Evolutionary conservation across 108 stramenopile genomes (phyloP).

Genomic region (Skeletonema tropicum): DNA sequence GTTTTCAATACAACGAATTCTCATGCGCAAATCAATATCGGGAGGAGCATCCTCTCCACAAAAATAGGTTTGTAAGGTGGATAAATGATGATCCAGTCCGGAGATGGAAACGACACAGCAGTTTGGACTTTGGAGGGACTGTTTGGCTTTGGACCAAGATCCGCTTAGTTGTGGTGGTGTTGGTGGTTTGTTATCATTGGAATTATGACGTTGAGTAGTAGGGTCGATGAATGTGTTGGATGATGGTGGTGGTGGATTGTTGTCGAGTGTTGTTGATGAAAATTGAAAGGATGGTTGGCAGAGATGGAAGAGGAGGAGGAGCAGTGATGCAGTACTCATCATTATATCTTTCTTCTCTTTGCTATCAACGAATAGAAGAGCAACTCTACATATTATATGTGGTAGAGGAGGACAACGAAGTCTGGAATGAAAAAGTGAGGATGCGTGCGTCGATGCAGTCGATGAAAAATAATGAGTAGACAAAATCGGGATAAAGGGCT

Average conservation of each 20-base stretch:
- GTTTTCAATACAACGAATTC: constrained; percentile 30
- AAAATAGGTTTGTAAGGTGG: constrained; percentile 38
- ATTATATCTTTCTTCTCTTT: neutral
- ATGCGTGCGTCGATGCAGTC: too few species aligned
- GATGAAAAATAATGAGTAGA: too few species aligned
- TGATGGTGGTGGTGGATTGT: neutral
- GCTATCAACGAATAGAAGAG: too few species aligned
- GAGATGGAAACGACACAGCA: constrained; percentile 50
- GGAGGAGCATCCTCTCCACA: constrained; percentile 34
- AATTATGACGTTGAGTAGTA: too few species aligned
- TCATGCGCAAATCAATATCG: constrained; percentile 53
- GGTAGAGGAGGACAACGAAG: too few species aligned
- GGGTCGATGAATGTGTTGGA: too few species aligned
- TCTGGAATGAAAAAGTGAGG: too few species aligned
- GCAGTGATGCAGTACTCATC: neutral
- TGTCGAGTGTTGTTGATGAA: neutral
- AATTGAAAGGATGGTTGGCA: neutral
- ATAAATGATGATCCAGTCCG: constrained; percentile 36
- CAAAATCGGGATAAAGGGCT: too few species aligned
- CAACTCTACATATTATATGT: too few species aligned
- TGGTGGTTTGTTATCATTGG: neutral
- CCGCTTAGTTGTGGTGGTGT: neutral
- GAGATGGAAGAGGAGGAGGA: neutral
- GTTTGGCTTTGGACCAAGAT: constrained; percentile 40
- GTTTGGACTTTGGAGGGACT: constrained; percentile 36